Evolutionary conservation across 129 eudicot species (phyloP).

Genomic region (Escallonia herrerae): DNA sequence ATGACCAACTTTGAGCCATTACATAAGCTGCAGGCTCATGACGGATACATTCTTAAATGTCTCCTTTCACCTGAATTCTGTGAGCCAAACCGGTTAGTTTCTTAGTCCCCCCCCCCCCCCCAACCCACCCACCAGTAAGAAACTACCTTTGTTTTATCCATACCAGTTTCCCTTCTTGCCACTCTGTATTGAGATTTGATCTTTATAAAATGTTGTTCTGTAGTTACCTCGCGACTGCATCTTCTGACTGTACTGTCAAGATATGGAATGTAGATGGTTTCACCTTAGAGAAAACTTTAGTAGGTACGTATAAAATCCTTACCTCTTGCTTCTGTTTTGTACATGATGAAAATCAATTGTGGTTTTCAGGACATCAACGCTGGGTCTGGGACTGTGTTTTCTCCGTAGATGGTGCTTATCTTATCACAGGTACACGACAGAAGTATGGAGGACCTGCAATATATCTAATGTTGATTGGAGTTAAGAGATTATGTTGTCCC

Average conservation of each 20-base stretch:
- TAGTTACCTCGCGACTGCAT: constrained; percentile 94
- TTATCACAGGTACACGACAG: constrained; percentile 68
- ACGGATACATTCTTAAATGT: constrained; percentile 92
- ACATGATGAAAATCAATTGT: background rate
- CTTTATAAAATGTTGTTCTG: no score
- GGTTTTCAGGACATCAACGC: constrained; percentile 75
- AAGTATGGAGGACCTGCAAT: background rate
- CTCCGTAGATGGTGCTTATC: constrained; percentile 96
- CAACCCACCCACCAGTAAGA: no score
- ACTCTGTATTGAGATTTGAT: no score
- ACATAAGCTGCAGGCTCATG: constrained; percentile 92
- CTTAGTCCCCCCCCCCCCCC: background rate
- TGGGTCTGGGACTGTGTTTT: constrained; percentile 99
- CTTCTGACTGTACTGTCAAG: constrained; percentile 88
- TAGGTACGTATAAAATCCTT: constrained; percentile 39
- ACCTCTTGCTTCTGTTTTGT: background rate
- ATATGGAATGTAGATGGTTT: constrained; percentile 98
- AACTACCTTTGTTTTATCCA: no score
- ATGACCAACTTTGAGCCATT: constrained; percentile 99
- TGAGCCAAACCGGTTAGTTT: constrained; percentile 73
- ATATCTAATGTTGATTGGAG: no score
- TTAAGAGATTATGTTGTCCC: no score
- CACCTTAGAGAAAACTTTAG: constrained; percentile 77
- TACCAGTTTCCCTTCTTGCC: no score
- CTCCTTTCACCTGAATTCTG: constrained; percentile 94